Evolutionary conservation across 2,329 filamentous ascomycete genomes (phyloP).

Genomic region (Calonectria naviculata): DNA sequence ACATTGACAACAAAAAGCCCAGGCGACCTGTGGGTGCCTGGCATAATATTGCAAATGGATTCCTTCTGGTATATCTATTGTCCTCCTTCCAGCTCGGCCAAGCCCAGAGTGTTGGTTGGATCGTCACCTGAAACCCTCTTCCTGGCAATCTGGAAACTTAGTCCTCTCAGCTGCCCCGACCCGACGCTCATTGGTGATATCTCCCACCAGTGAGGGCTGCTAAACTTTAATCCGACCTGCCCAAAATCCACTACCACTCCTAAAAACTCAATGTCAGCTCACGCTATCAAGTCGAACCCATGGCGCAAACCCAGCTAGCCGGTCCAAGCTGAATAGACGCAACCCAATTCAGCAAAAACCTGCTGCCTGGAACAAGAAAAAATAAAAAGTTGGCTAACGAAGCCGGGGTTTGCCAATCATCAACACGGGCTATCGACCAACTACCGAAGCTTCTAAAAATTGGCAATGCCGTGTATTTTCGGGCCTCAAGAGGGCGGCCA

Average conservation of each 20-base stretch:
- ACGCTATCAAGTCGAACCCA: background rate
- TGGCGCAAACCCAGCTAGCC: background rate
- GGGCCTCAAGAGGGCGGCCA: background rate
- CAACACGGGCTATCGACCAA: background rate
- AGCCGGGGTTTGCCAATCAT: background rate
- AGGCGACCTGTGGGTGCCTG: background rate
- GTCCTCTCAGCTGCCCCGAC: background rate
- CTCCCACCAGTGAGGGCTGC: conserved; percentile 4
- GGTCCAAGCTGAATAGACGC: background rate
- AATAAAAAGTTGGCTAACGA: background rate
- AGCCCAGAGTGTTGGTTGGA: background rate
- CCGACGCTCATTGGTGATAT: conserved; percentile 2
- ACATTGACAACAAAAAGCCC: background rate
- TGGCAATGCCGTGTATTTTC: background rate
- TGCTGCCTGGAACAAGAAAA: background rate
- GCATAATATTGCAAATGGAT: background rate
- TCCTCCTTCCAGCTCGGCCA: background rate
- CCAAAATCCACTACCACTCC: conserved; percentile 5
- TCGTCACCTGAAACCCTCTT: conserved; percentile 5
- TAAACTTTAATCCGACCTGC: conserved; percentile 7
- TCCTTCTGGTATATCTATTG: background rate
- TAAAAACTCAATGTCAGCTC: conserved; percentile 8
- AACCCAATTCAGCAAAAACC: background rate
- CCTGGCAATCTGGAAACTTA: background rate
- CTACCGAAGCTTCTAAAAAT: background rate